Percentiles rank a stretch among this genome's conserved stretches.
Conservation (phyloP, 768 basidiomycete species). For the Rhizopogon vulgaris region DNA sequence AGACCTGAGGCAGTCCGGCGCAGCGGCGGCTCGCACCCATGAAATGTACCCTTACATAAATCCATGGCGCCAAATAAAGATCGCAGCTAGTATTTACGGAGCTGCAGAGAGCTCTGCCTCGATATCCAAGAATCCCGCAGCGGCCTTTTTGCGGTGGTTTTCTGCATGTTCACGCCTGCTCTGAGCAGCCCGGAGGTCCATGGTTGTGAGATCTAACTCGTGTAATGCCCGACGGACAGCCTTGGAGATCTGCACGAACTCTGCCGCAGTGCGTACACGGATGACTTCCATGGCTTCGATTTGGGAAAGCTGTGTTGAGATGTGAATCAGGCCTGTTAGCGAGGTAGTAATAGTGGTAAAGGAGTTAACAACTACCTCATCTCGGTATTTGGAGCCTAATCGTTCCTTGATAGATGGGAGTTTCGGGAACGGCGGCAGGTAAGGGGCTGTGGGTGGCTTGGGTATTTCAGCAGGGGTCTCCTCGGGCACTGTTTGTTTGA, state of each 20-base stretch:
- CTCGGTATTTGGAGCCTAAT: constrained; percentile 9
- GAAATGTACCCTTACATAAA: background rate
- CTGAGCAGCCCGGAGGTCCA: constrained; percentile 58
- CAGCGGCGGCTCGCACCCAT: background rate
- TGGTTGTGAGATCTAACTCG: constrained; percentile 52
- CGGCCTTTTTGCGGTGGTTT: constrained; percentile 55
- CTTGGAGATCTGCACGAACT: constrained; percentile 34
- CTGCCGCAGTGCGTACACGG: constrained; percentile 32
- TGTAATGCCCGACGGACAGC: constrained; percentile 45
- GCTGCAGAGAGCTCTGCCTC: constrained; percentile 27
- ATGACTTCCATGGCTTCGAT: constrained; percentile 32
- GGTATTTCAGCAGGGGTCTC: background rate
- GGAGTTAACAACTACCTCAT: constrained; percentile 11
- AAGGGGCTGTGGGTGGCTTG: constrained; percentile 17
- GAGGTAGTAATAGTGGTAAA: background rate
- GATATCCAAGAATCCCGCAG: constrained; percentile 55
- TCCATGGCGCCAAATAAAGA: background rate
- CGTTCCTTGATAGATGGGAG: background rate
- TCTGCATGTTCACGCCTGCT: constrained; percentile 52
- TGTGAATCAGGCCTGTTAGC: background rate
- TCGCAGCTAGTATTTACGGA: background rate
- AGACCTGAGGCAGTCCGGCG: constrained; percentile 19
- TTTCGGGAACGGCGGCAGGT: constrained; percentile 27
- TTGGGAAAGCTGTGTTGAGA: constrained; percentile 8
- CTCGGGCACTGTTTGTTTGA: background rate